A percentile compares a stretch with the other conserved stretches of the same genome.
phyloP scores from a whole-genome alignment of 805 yeast genomes.

The Saturnispora quitensis region DNA sequence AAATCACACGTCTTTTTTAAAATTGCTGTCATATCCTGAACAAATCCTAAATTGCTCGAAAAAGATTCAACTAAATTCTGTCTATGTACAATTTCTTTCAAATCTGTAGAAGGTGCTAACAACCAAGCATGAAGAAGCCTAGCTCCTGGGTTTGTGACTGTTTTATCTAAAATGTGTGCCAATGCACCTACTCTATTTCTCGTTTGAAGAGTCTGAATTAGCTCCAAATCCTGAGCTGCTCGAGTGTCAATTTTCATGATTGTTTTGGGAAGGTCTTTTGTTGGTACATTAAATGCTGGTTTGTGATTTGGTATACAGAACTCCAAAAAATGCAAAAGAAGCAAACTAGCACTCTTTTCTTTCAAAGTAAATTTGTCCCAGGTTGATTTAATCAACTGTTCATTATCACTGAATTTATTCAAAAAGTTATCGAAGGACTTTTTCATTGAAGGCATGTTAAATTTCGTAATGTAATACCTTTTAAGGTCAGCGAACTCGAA shows the following conservation, averaged over 20 bases:
- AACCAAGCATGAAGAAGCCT: constrained; percentile 76
- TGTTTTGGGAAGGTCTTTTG: constrained; percentile 39
- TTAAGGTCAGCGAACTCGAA: constrained; percentile 49
- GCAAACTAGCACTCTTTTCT: constrained; percentile 54
- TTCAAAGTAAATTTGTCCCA: constrained; percentile 31
- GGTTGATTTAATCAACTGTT: constrained; percentile 17
- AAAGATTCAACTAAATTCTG: constrained; percentile 44
- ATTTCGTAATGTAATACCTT: constrained; percentile 52
- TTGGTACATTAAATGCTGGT: constrained; percentile 60
- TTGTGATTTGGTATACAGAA: constrained; percentile 64
- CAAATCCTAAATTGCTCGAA: constrained; percentile 21
- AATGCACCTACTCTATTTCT: constrained; percentile 59
- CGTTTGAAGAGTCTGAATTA: constrained; percentile 50
- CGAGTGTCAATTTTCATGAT: constrained; percentile 73
- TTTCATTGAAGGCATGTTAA: constrained; percentile 32
- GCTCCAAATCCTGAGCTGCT: constrained; percentile 68
- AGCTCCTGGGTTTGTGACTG: constrained; percentile 76
- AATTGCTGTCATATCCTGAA: constrained; percentile 27
- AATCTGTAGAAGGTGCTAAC: constrained; percentile 63
- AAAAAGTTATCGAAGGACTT: constrained; percentile 31
- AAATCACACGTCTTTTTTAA: constrained; percentile 47
- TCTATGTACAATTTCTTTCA: constrained; percentile 45
- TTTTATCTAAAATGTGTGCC: constrained; percentile 57
- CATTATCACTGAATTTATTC: constrained; percentile 32
- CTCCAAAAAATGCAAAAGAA: constrained; percentile 56